Conservation (phyloP, 139 green algal genomes). For the Protoeuglena noctilucae region DNA sequence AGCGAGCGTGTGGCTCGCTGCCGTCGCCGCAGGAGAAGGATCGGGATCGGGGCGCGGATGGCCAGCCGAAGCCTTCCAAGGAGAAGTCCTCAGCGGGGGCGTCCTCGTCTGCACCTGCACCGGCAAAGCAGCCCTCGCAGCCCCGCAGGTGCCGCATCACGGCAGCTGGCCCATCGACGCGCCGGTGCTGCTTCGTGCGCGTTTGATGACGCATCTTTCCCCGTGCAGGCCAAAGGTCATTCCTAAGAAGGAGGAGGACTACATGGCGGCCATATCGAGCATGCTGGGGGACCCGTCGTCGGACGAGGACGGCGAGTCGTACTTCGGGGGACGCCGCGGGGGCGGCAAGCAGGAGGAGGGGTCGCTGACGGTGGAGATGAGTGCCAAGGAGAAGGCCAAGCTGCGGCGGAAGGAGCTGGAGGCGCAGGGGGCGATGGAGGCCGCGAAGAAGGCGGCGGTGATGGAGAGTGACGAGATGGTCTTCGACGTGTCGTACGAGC, state of each 20-base stretch:
- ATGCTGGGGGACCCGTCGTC: no score
- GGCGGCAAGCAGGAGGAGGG: slow-evolving; percentile 4
- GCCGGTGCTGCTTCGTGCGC: no score
- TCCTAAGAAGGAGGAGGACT: no score
- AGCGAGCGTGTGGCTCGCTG: no score
- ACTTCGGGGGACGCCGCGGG: no score
- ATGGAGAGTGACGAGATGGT: slow-evolving; percentile 81
- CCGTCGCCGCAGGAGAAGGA: slow-evolving; percentile 11
- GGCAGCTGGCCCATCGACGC: no score
- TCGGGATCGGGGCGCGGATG: slow-evolving; percentile 17
- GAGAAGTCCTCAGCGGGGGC: not conserved
- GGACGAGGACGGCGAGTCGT: no score
- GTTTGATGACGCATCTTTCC: no score
- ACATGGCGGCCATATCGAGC: no score
- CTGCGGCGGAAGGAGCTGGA: slow-evolving; percentile 66
- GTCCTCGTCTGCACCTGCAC: not conserved
- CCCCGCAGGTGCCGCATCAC: not conserved
- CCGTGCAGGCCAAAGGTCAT: no score
- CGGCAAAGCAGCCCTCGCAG: slow-evolving; percentile 6
- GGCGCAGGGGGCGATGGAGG: slow-evolving; percentile 48
- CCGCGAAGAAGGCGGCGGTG: slow-evolving; percentile 65
- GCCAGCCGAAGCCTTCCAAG: slow-evolving; percentile 16
- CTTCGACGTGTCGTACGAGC: slow-evolving; percentile 86
- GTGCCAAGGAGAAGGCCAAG: slow-evolving; percentile 57
- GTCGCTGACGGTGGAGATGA: slow-evolving; percentile 19